Percentiles rank a stretch among this genome's conserved stretches.
Conservation (phyloP, 2,329 filamentous ascomycete species). For the Helotiales sp. region DNA sequence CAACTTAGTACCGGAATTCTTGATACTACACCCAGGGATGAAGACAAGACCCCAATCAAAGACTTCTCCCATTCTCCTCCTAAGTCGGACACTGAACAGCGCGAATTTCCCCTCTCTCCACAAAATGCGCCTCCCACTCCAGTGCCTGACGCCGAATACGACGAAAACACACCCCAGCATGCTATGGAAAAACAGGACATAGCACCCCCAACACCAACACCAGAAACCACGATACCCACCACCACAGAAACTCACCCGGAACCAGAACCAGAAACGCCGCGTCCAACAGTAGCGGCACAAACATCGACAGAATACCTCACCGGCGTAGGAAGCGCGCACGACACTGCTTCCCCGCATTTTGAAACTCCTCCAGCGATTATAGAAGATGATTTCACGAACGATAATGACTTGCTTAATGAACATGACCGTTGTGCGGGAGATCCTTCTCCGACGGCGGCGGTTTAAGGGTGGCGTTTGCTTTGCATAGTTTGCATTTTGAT, state of each 20-base stretch:
- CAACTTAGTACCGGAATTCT: not conserved
- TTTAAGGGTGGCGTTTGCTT: not conserved
- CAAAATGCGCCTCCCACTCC: not conserved
- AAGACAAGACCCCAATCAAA: not conserved
- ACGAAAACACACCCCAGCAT: conserved; percentile 12
- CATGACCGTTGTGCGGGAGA: conserved; percentile 5
- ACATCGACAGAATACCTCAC: conserved; percentile 16
- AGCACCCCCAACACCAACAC: conserved; percentile 17
- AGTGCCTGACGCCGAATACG: not conserved
- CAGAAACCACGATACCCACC: too few relatives aligned
- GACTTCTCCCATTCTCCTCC: not conserved
- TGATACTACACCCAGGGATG: not conserved
- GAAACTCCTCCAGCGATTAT: conserved; percentile 21
- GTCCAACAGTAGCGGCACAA: not conserved
- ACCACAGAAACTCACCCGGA: not conserved
- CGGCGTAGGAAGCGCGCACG: conserved; percentile 27
- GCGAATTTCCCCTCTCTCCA: not conserved
- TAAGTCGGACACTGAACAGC: not conserved
- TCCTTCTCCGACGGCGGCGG: not conserved
- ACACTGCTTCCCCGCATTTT: conserved; percentile 4
- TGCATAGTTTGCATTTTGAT: not conserved
- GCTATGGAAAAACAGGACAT: conserved; percentile 20
- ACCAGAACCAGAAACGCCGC: conserved; percentile 8
- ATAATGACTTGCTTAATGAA: conserved; percentile 12
- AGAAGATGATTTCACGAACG: conserved; percentile 31